Base-by-base conservation (phyloP, 768 basidiomycete species). In the Rubroboletus satanas region DNA sequence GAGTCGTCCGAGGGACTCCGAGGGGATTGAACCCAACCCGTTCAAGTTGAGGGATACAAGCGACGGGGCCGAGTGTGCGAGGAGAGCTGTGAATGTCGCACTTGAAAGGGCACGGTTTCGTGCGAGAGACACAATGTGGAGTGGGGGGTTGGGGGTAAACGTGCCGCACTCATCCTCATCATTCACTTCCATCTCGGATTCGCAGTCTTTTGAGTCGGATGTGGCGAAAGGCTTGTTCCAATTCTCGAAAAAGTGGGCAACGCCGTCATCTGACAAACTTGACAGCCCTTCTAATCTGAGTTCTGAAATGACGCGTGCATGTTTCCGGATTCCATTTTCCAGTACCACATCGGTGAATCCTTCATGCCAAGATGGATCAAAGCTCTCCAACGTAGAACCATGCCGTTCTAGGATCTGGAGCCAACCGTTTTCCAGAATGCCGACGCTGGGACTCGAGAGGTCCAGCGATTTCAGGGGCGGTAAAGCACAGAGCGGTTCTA, bases 331-430 rank as follows among this genome's bases (percentile, higher is more conserved):
- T 4, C 90, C 92, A 12, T 78, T 69, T 43, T 74, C 67, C 9
- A 96, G 75, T 55, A 87, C 81, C 5, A 51, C 58, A 59, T 90
- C 85, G 0, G 79, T 79, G 50, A 97, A 73, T 29, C 75, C 74
- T 12, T 71, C 68, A 63, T 96, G 87, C 38, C 82, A 83, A 1
- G 87, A 87, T n/a, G 95, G 71, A 65, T 89, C 77, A 32, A 97
- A 79, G 52, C 78, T 75, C 38, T 74, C 75, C 53, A 97, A 72
- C 0, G 67, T 74, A 5, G 64, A 55, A 1, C 90, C 90, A 21
- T 91, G 66, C 4, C 64, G 71, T 12, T 68, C 62, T 14, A 97
- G 66, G 9, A 94, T 68, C 17, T 69, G 68, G 44, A 84, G 71
- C 60, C 90, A 69, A 0, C 82, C 82, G 1, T 78, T 71, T 49